Conservation (phyloP, 345 rosid species). For the Anastatica hierochuntica region DNA sequence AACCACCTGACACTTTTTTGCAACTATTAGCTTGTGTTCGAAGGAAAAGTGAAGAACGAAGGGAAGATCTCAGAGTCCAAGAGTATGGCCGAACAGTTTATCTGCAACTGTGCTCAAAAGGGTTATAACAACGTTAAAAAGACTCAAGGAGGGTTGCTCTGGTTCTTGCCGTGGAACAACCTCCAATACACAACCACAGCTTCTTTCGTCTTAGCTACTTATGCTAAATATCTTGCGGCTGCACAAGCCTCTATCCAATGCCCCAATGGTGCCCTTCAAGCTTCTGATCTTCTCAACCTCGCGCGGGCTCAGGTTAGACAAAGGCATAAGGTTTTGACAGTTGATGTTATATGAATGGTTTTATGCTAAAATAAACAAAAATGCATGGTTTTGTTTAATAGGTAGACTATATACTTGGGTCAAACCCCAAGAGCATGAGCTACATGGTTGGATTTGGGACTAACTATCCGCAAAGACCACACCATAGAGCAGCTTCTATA, state of each 20-base stretch:
- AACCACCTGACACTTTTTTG: not conserved
- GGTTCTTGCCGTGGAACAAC: constrained; percentile 38
- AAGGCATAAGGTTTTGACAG: too few relatives aligned
- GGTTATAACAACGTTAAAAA: constrained; percentile 36
- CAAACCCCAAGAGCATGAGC: constrained; percentile 72
- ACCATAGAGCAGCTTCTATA: constrained; percentile 86
- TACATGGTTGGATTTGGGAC: constrained; percentile 93
- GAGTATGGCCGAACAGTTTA: constrained; percentile 76
- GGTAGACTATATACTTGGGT: constrained; percentile 86
- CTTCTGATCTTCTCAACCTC: constrained; percentile 21
- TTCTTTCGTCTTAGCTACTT: constrained; percentile 34
- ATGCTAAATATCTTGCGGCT: constrained; percentile 34
- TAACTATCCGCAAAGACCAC: constrained; percentile 62
- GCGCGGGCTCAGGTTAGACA: not conserved
- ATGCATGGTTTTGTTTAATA: constrained; percentile 6
- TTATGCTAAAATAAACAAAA: too few relatives aligned
- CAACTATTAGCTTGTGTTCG: constrained; percentile 46
- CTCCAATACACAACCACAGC: constrained; percentile 45
- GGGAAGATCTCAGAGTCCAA: constrained; percentile 55
- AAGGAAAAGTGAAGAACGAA: constrained; percentile 23
- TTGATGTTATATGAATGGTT: too few relatives aligned
- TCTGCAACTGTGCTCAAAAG: constrained; percentile 78
- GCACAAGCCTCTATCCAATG: constrained; percentile 31
- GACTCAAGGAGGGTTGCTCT: constrained; percentile 53
- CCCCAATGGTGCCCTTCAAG: constrained; percentile 27